Conservation (phyloP, 2,329 filamentous ascomycete species). For the Ramularia collo-cygni region DNA sequence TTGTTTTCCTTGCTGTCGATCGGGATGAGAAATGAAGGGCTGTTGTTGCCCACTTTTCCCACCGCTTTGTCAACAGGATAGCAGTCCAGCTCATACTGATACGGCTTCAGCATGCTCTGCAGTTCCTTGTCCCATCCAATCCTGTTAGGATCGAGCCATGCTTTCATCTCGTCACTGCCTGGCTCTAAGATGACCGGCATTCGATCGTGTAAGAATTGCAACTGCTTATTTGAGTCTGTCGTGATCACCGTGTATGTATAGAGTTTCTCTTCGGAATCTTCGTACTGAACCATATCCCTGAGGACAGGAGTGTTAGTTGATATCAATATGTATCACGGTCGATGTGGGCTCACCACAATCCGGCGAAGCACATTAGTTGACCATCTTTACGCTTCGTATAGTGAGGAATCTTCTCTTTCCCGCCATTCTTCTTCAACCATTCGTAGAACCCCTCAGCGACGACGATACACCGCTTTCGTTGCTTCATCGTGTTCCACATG, state of each 20-base stretch:
- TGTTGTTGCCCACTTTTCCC: slow-evolving; percentile 90
- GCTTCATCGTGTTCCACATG: slow-evolving; percentile 91
- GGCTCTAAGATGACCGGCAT: slow-evolving; percentile 92
- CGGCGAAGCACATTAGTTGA: slow-evolving; percentile 79
- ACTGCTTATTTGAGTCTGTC: slow-evolving; percentile 72
- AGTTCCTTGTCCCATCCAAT: slow-evolving; percentile 71
- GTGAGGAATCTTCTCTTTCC: slow-evolving; percentile 77
- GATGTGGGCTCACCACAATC: slow-evolving; percentile 55
- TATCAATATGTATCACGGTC: too few species aligned
- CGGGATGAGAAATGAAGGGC: slow-evolving; percentile 73
- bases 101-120: slow-evolving; percentile 73
- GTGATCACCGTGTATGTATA: slow-evolving; percentile 96
- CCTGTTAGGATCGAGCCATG: slow-evolving; percentile 70
- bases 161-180: slow-evolving; percentile 60
- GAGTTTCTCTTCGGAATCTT: slow-evolving; percentile 61
- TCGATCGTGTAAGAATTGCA: slow-evolving; percentile 82
- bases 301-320: too few species aligned
- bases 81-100: slow-evolving; percentile 68
- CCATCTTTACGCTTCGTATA: slow-evolving; percentile 77
- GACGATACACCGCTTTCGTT: slow-evolving; percentile 78
- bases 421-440: slow-evolving; percentile 74
- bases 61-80: slow-evolving; percentile 86
- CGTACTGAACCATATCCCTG: slow-evolving; percentile 67
- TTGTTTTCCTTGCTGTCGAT: slow-evolving; percentile 83
- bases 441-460: slow-evolving; percentile 92